phyloP scores from a whole-genome alignment of 805 yeast species.

The Wickerhamiella azymoides region DNA sequence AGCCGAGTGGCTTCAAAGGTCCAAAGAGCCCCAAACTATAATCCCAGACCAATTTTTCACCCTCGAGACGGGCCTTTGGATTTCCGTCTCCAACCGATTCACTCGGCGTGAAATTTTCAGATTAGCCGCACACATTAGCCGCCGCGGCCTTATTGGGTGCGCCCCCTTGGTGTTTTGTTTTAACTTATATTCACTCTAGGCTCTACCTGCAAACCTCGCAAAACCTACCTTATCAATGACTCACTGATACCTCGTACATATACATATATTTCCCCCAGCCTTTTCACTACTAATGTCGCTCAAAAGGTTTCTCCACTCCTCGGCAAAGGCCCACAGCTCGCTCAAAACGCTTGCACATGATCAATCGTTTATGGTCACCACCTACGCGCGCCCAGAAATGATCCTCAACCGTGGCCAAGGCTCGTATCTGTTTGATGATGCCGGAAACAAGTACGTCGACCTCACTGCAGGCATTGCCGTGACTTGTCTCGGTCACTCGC shows the following conservation, averaged over 20 bases:
- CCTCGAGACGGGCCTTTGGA: too few species aligned
- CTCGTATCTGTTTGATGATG: conserved; percentile 65
- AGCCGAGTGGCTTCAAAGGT: too few species aligned
- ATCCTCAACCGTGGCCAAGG: conserved; percentile 74
- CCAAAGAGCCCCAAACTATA: too few species aligned
- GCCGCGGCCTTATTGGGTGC: too few species aligned
- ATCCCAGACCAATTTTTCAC: too few species aligned
- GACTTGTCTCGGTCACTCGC: conserved; percentile 81
- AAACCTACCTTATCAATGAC: neutral
- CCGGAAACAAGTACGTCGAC: conserved; percentile 64
- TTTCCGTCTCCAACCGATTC: too few species aligned
- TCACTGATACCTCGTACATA: neutral
- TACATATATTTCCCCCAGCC: neutral
- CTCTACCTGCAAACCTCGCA: too few species aligned
- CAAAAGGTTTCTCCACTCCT: neutral
- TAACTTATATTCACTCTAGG: too few species aligned
- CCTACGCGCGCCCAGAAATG: conserved; percentile 33
- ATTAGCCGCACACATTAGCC: too few species aligned
- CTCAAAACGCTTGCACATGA: neutral
- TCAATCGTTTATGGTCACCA: conserved; percentile 22
- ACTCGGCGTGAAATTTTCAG: too few species aligned
- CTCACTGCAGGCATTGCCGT: conserved; percentile 96
- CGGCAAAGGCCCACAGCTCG: neutral
- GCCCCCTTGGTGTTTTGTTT: too few species aligned
- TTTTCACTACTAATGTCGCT: neutral